Evolutionary conservation across 352 stramenopile genomes (phyloP), one percentile per base, ranked within the genome.

Genomic region (Globisporangium mamillatum): DNA sequence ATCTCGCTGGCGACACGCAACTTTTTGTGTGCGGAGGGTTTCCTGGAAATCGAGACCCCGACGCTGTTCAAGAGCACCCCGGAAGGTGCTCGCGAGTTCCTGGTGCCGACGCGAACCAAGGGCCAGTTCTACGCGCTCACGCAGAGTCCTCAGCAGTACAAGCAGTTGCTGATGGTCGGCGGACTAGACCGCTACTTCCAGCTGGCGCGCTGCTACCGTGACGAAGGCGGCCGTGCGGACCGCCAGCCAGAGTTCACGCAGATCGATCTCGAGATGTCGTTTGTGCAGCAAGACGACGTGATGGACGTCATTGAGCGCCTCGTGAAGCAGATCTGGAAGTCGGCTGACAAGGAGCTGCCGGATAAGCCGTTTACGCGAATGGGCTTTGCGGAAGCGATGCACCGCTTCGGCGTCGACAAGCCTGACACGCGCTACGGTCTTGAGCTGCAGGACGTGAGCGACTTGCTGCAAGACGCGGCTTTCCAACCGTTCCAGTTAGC

Each of bases 121-220:
- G 85, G 84, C 6, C 75, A 84, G 67, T 94, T 94, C 66, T 97
- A 96, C 60, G 91, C 91, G 24, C 76, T 97, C 38, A 92, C 86
- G 41, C 91, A 97, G 70, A 96, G 86, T 68, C 91, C 91, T 18
- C 91, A 97, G 73, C 90, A 97, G 74, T 97, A 97, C 84, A 97
- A 97, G 73, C 90, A 97, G 75, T 63, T 97, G 61, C 73, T 97
- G 2, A 97, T 97, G 91, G 89, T 94, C 10, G 86, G 87, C 32
- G 90, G 91, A 2, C 60, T 97, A 9, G 88, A 97, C 63, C 80
- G 79, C 16, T 97, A 97, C 70, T 97, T 95, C 69, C 91, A 97
- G 73, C 71, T 97, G 9, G 90, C 91, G 46, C 82, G 88, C 8
- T 97, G 91, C 75, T 97, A 96, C 72, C 89, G 90, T 25, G 89